Percentiles rank a stretch among this genome's conserved stretches.
Evolutionary conservation across 371 early-diverging fungal genomes (phyloP).

Genomic region (Nosema muscidifuracis): DNA sequence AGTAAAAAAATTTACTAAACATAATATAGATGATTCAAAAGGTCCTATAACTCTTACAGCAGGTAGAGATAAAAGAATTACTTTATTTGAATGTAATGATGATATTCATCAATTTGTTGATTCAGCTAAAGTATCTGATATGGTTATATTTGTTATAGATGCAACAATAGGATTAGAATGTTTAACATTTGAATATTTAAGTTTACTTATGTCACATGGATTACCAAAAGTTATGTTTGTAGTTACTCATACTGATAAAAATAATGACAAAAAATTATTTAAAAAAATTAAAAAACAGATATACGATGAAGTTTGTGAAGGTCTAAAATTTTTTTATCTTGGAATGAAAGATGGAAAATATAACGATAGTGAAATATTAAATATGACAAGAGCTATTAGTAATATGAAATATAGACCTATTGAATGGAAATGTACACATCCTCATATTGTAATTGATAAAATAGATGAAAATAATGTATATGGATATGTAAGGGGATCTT

Average conservation of each 20-base stretch:
- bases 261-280: constrained; percentile 27
- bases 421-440: constrained; percentile 57
- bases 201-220: constrained; percentile 87
- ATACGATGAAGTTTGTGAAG: constrained; percentile 53
- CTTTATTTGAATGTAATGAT: constrained; percentile 50
- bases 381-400: constrained; percentile 36
- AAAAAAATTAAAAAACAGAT: constrained; percentile 53
- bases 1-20: constrained; percentile 48
- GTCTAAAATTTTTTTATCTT: constrained; percentile 51
- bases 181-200: constrained; percentile 97
- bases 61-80: constrained; percentile 39
- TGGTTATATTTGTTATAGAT: constrained; percentile 85
- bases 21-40: constrained; percentile 18
- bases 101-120: constrained; percentile 93
- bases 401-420: constrained; percentile 59
- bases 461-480: constrained; percentile 28
- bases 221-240: constrained; percentile 73
- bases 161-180: constrained; percentile 85
- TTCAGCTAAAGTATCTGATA: constrained; percentile 86
- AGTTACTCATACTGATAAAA: constrained; percentile 34
- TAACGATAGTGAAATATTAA: constrained; percentile 35
- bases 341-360: constrained; percentile 35
- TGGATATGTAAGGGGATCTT: constrained; percentile 36
- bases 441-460: constrained; percentile 57
- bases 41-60: constrained; percentile 54